Evolutionary conservation across 495 filamentous ascomycete species (phyloP).

Genomic region (Penicillium taxi): DNA sequence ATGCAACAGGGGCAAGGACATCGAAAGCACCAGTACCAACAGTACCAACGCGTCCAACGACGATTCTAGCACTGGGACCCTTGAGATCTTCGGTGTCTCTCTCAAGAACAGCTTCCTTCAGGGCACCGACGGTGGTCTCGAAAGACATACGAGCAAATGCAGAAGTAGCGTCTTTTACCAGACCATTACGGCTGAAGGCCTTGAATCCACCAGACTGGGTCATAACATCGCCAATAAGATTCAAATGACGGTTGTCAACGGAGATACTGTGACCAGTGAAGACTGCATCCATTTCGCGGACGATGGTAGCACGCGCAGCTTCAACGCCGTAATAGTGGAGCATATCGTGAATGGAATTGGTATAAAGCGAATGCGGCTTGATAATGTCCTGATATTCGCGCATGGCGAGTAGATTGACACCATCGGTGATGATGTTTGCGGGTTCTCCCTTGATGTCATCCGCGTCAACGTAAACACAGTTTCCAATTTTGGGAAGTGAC

Average conservation of each 20-base stretch:
- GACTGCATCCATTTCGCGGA: slow-evolving; percentile 76
- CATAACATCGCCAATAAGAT: slow-evolving; percentile 95
- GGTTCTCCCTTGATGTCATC: slow-evolving; percentile 51
- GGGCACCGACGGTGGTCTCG: slow-evolving; percentile 89
- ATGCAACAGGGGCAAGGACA: slow-evolving; percentile 61
- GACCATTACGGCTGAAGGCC: slow-evolving; percentile 82
- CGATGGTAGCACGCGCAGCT: slow-evolving; percentile 76
- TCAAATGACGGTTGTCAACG: slow-evolving; percentile 88
- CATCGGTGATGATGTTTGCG: slow-evolving; percentile 63
- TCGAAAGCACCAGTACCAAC: slow-evolving; percentile 91
- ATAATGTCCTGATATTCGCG: slow-evolving; percentile 79
- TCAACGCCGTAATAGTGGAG: slow-evolving; percentile 86
- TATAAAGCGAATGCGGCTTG: slow-evolving; percentile 78
- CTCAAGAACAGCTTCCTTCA: slow-evolving; percentile 84
- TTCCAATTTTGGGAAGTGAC: slow-evolving; percentile 65
- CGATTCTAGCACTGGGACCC: slow-evolving; percentile 79
- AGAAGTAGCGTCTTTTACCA: slow-evolving; percentile 67
- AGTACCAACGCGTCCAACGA: slow-evolving; percentile 70
- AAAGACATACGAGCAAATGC: slow-evolving; percentile 98
- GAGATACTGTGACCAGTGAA: slow-evolving; percentile 89
- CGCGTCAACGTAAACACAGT: slow-evolving; percentile 59
- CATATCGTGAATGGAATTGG: slow-evolving; percentile 86
- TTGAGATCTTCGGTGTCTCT: slow-evolving; percentile 82
- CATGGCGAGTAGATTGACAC: slow-evolving; percentile 85
- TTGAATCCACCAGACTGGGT: slow-evolving; percentile 79